Percentiles rank a stretch among this genome's conserved stretches.
Evolutionary conservation across 1,284 basidiomycete species (phyloP).

Genomic region (Termitomyces sp.): DNA sequence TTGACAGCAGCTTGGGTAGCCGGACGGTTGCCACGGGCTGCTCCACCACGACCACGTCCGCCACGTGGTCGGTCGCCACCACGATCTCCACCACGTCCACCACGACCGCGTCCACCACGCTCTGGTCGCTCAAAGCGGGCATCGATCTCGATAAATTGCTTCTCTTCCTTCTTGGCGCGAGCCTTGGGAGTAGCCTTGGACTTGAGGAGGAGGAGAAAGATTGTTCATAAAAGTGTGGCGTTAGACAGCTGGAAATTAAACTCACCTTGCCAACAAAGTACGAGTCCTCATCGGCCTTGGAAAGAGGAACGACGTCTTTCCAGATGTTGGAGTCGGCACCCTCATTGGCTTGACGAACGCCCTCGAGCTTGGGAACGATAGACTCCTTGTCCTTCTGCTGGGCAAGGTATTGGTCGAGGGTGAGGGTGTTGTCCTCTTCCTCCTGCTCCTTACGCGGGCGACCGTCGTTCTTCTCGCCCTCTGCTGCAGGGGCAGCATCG

Average conservation of each 20-base stretch:
- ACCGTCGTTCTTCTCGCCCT: constrained; percentile 38
- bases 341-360: constrained; percentile 62
- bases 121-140: constrained; percentile 70
- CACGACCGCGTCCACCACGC: constrained; percentile 52
- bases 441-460: constrained; percentile 50
- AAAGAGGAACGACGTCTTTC: constrained; percentile 59
- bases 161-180: constrained; percentile 72
- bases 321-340: constrained; percentile 55
- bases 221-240: constrained; percentile 4
- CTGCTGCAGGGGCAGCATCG: constrained; percentile 30
- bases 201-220: constrained; percentile 21
- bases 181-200: constrained; percentile 55
- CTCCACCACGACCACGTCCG: constrained; percentile 39
- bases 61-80: constrained; percentile 26
- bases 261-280: constrained; percentile 77
- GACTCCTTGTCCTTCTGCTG: constrained; percentile 60
- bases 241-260: neutral
- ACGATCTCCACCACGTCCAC: constrained; percentile 39
- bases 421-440: constrained; percentile 91
- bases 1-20: constrained; percentile 39
- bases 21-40: constrained; percentile 29
- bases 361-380: constrained; percentile 65
- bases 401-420: constrained; percentile 79
- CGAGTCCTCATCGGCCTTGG: constrained; percentile 55
- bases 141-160: constrained; percentile 73